phyloP scores from a whole-genome alignment of 148 eudicot genomes.

The Fagopyrum esculentum region DNA sequence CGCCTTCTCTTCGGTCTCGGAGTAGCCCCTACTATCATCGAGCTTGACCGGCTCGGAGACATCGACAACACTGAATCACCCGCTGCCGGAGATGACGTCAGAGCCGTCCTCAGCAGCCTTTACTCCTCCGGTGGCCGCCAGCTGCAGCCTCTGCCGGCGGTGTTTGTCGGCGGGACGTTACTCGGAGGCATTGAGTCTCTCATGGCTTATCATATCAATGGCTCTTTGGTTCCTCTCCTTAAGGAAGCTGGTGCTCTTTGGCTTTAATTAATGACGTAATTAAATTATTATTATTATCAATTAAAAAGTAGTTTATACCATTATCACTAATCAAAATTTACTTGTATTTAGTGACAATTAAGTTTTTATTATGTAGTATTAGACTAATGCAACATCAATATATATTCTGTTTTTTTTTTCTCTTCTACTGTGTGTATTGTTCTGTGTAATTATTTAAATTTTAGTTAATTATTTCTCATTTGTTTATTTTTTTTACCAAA shows the following conservation, averaged over 20 bases:
- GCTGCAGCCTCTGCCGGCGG: constrained; percentile 37
- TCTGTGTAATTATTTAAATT: too few species aligned
- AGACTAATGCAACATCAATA: neutral
- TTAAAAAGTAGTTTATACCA: neutral
- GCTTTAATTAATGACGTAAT: constrained; percentile 26
- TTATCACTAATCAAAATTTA: neutral
- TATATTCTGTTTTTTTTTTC: too few species aligned
- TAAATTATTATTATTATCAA: neutral
- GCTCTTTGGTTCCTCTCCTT: constrained; percentile 52
- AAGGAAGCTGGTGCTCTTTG: constrained; percentile 67
- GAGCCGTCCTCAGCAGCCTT: constrained; percentile 4
- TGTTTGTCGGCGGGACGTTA: constrained; percentile 65
- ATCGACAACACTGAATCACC: neutral
- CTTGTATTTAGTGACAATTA: neutral
- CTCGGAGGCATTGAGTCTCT: constrained; percentile 62
- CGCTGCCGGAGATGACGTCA: neutral
- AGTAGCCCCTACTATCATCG: constrained; percentile 50
- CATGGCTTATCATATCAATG: constrained; percentile 59
- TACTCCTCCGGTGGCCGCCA: neutral
- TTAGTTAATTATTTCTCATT: too few species aligned
- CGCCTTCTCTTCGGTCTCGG: constrained; percentile 68
- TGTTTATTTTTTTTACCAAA: too few species aligned
- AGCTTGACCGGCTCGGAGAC: constrained; percentile 29
- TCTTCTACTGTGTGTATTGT: too few species aligned
- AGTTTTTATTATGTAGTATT: neutral